A percentile compares a stretch with the other conserved stretches of the same genome.
These are phyloP conservation scores for Nicotiana otophora DNA, from an alignment of 257 asterid genomes.

Conservation along the genomic window DNA sequence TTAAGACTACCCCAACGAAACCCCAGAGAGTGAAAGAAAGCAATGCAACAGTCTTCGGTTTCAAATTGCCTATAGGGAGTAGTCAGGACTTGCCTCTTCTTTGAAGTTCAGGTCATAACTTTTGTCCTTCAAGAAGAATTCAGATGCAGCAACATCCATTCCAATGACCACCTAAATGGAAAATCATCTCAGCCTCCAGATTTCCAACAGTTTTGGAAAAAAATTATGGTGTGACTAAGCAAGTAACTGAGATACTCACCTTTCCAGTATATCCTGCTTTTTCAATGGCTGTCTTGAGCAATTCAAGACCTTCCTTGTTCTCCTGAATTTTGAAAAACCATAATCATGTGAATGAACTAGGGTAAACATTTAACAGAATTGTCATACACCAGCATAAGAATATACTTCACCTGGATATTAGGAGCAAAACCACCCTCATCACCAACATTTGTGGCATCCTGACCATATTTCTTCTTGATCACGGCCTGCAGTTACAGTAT, in stretches of 20 bases:
- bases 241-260: conserved; percentile 30
- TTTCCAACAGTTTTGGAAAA: neutral
- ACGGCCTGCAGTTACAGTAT: conserved; percentile 49
- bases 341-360: conserved; percentile 8
- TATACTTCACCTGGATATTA: conserved; percentile 63
- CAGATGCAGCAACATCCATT: conserved; percentile 99
- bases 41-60: neutral
- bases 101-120: conserved; percentile 91
- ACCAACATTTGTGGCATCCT: conserved; percentile 96
- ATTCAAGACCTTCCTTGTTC: conserved; percentile 97
- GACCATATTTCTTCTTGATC: conserved; percentile 94
- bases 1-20: neutral
- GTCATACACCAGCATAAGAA: neutral
- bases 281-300: conserved; percentile 90
- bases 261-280: conserved; percentile 92
- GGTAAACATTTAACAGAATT: conserved; percentile 6
- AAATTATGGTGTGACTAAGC: neutral
- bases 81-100: conserved; percentile 58
- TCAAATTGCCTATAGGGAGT: neutral
- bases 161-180: conserved; percentile 78
- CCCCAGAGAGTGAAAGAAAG: neutral
- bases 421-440: conserved; percentile 99
- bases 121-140: conserved; percentile 72
- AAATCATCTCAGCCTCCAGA: neutral
- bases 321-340: conserved; percentile 45